Conservation (phyloP, 768 basidiomycete genomes). For the Auricularia heimuer region DNA sequence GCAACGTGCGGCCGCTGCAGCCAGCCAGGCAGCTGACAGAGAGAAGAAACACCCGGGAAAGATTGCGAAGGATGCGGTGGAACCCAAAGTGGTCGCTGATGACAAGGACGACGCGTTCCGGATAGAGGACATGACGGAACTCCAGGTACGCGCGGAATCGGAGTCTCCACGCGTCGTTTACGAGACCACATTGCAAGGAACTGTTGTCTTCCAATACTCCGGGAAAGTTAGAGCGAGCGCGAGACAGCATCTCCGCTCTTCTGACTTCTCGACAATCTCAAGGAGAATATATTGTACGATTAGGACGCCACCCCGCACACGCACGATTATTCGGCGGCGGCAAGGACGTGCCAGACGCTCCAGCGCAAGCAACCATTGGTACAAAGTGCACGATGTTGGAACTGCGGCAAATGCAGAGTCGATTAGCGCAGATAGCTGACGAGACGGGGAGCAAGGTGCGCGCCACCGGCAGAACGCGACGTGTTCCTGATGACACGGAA, state of each 20-base stretch:
- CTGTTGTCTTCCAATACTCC: conserved; percentile 34
- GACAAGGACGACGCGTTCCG: conserved; percentile 5
- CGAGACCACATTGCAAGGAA: conserved; percentile 1
- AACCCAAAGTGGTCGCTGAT: conserved; percentile 12
- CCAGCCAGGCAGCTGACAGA: conserved; percentile 15
- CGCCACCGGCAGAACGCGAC: background rate
- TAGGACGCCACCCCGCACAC: conserved; percentile 59
- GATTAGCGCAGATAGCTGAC: conserved; percentile 44
- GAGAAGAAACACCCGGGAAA: conserved; percentile 24
- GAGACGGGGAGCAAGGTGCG: conserved; percentile 70
- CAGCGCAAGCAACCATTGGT: conserved; percentile 47
- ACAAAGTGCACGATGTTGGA: conserved; percentile 40
- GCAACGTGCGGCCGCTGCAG: conserved; percentile 38
- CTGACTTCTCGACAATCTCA: conserved; percentile 43
- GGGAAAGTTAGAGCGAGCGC: conserved; percentile 42
- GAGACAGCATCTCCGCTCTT: conserved; percentile 54
- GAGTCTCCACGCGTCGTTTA: background rate
- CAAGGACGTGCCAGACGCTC: conserved; percentile 33
- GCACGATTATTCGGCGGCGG: conserved; percentile 40
- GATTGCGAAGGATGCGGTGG: conserved; percentile 23
- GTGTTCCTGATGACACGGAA: conserved; percentile 17
- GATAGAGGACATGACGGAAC: conserved; percentile 42
- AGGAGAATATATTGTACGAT: conserved; percentile 67
- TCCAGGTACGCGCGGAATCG: conserved; percentile 32
- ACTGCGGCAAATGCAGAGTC: conserved; percentile 34